These are phyloP conservation scores for Huntiella bhutanensis DNA, from an alignment of 2,329 filamentous ascomycete species.

Conservation along the genomic window DNA sequence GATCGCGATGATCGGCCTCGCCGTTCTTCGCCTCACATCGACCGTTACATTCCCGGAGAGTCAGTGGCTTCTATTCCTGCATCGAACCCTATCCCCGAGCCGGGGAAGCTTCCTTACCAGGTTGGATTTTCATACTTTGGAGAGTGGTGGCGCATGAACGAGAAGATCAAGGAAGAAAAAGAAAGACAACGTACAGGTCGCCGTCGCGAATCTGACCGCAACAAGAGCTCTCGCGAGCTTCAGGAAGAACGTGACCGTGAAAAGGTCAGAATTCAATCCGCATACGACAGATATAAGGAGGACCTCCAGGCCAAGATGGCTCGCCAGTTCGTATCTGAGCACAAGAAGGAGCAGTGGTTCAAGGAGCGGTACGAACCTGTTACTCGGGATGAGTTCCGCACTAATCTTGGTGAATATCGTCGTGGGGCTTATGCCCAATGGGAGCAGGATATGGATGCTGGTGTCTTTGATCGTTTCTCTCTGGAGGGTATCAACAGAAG, in stretches of 20 bases:
- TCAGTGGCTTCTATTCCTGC: slow-evolving; percentile 19
- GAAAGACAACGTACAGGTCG: slow-evolving; percentile 53
- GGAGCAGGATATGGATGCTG: slow-evolving; percentile 69
- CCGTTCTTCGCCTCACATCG: slow-evolving; percentile 52
- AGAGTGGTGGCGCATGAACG: slow-evolving; percentile 71
- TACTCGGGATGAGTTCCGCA: slow-evolving; percentile 54
- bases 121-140: slow-evolving; percentile 74
- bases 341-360: slow-evolving; percentile 97
- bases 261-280: slow-evolving; percentile 55
- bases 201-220: slow-evolving; percentile 42
- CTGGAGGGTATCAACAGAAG: slow-evolving; percentile 86
- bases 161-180: slow-evolving; percentile 65
- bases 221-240: slow-evolving; percentile 43
- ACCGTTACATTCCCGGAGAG: slow-evolving; percentile 68
- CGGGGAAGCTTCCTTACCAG: slow-evolving; percentile 54
- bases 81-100: slow-evolving; percentile 52
- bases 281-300: slow-evolving; percentile 49
- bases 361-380: slow-evolving; percentile 82
- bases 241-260: slow-evolving; percentile 63
- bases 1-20: slow-evolving; percentile 35
- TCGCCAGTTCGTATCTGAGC: slow-evolving; percentile 70
- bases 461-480: slow-evolving; percentile 84
- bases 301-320: slow-evolving; percentile 63
- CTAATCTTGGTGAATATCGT: slow-evolving; percentile 62
- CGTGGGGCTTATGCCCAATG: slow-evolving; percentile 65